phyloP scores from a whole-genome alignment of 169 alveolate species.

The Plasmodium adleri region DNA sequence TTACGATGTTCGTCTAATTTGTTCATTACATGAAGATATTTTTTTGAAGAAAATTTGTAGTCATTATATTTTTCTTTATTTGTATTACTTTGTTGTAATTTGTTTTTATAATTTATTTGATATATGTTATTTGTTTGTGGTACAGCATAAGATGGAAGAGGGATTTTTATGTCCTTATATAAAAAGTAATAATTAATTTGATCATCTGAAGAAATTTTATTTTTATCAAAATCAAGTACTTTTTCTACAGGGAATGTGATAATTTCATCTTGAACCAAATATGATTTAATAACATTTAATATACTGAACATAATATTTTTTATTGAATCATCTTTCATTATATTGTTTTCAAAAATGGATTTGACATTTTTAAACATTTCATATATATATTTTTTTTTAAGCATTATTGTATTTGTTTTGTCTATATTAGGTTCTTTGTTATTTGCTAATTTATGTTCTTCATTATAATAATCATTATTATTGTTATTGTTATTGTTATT shows the following conservation, averaged over 20 bases:
- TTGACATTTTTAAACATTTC: conserved; percentile 73
- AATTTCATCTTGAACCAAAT: conserved; percentile 43
- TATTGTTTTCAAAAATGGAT: conserved; percentile 46
- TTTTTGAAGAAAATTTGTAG: conserved; percentile 47
- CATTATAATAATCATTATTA: too few species aligned
- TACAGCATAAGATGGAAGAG: conserved; percentile 64
- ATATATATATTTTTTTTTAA: conserved; percentile 53
- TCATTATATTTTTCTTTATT: conserved; percentile 6
- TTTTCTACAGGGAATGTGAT: conserved; percentile 68
- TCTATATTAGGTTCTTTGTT: conserved; percentile 15
- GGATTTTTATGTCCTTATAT: conserved; percentile 65
- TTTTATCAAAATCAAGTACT: conserved; percentile 58
- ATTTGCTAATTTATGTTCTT: neutral
- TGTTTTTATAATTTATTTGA: conserved; percentile 29
- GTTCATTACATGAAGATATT: conserved; percentile 47
- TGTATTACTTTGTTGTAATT: conserved; percentile 7
- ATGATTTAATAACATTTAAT: conserved; percentile 69
- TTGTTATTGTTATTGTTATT: too few species aligned
- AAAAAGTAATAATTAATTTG: conserved; percentile 48
- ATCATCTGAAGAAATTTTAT: conserved; percentile 51
- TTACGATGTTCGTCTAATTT: conserved; percentile 50
- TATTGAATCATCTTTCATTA: conserved; percentile 59
- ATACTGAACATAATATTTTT: conserved; percentile 69
- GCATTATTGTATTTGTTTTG: conserved; percentile 20
- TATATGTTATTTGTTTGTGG: conserved; percentile 46